Evolutionary conservation across 305 asterid species (phyloP).

Genomic region (Lippia alba): DNA sequence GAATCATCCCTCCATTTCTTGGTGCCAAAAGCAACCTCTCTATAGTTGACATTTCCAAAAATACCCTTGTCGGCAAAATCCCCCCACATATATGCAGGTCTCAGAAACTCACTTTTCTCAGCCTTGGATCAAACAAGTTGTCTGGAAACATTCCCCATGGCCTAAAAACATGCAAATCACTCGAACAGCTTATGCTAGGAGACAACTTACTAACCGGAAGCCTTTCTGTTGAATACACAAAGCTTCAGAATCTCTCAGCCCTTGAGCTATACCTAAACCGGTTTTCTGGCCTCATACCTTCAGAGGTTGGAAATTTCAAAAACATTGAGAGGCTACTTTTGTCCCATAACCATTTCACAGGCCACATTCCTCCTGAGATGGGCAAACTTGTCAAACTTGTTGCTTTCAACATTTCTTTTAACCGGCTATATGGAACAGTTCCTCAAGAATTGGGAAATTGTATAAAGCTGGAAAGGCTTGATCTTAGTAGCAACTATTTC

Average conservation of each 20-base stretch:
- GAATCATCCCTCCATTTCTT: slow-evolving; percentile 67
- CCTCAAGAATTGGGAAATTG: slow-evolving; percentile 80
- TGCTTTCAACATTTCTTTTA: slow-evolving; percentile 77
- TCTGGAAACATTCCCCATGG: slow-evolving; percentile 81
- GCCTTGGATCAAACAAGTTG: slow-evolving; percentile 79
- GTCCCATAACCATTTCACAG: slow-evolving; percentile 67
- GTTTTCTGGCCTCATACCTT: slow-evolving; percentile 73
- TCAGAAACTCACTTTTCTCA: slow-evolving; percentile 60
- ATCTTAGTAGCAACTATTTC: slow-evolving; percentile 74
- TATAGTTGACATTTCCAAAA: slow-evolving; percentile 73
- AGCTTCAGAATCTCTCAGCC: slow-evolving; percentile 76
- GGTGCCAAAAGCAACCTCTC: slow-evolving; percentile 69
- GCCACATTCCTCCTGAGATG: slow-evolving; percentile 73
- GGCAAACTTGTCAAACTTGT: slow-evolving; percentile 80
- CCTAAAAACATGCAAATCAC: slow-evolving; percentile 74
- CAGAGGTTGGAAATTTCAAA: slow-evolving; percentile 59
- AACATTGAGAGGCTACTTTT: slow-evolving; percentile 76
- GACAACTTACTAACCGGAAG: slow-evolving; percentile 83
- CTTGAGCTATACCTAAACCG: slow-evolving; percentile 76
- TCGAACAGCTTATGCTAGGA: slow-evolving; percentile 86
- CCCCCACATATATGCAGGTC: slow-evolving; percentile 65
- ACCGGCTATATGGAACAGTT: slow-evolving; percentile 58
- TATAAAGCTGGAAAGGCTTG: slow-evolving; percentile 81
- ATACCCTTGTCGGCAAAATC: slow-evolving; percentile 71
- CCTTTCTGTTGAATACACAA: slow-evolving; percentile 66